Percentiles rank a stretch among this genome's conserved stretches.
These are phyloP conservation scores for Lentinula boryana DNA, from an alignment of 768 basidiomycete species.

Conservation along the genomic window DNA sequence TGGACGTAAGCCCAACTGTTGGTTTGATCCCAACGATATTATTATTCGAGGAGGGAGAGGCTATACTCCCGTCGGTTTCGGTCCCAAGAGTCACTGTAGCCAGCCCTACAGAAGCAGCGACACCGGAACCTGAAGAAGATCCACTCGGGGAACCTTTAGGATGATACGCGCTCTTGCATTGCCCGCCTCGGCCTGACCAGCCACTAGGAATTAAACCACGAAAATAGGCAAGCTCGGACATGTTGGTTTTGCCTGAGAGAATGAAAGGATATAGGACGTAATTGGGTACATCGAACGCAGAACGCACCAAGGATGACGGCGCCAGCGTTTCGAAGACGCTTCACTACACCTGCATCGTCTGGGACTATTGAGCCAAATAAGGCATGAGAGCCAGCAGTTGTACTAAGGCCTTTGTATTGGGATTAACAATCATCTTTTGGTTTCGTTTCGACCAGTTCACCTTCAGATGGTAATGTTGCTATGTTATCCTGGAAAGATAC, in stretches of 20 bases:
- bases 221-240: conserved; percentile 49
- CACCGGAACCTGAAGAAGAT: conserved; percentile 36
- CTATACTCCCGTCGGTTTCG: conserved; percentile 46
- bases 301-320: conserved; percentile 37
- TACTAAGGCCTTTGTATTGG: conserved; percentile 31
- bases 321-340: conserved; percentile 34
- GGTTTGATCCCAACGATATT: conserved; percentile 37
- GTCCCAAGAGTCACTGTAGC: conserved; percentile 32
- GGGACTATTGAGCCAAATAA: conserved; percentile 38
- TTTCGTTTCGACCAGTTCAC: conserved; percentile 12
- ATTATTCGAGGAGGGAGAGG: conserved; percentile 32
- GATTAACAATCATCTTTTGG: not conserved
- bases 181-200: conserved; percentile 53
- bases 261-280: not conserved
- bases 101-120: conserved; percentile 34
- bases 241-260: conserved; percentile 44
- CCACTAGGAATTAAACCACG: conserved; percentile 41
- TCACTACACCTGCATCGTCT: conserved; percentile 39
- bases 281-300: not conserved
- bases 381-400: conserved; percentile 39
- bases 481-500: conserved; percentile 34
- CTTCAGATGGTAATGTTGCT: conserved; percentile 38
- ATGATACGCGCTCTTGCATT: conserved; percentile 32
- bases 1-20: conserved; percentile 33
- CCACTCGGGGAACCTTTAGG: conserved; percentile 33